Base-by-base conservation (phyloP, 768 basidiomycete species). In the Tremella fuciformis region DNA sequence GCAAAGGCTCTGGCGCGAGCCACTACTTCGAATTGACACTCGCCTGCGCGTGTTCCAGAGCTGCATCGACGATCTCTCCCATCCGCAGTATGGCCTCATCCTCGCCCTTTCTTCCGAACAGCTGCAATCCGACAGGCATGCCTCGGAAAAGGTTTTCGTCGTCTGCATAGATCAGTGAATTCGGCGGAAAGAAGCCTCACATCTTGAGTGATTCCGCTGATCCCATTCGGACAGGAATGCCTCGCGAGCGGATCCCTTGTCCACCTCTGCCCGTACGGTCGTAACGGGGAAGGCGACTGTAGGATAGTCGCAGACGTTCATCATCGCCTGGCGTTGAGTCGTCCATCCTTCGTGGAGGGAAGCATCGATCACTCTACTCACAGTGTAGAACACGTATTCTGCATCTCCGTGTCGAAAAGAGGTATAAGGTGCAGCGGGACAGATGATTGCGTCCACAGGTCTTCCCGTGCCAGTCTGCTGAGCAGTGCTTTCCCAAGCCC, bases 381-480 rank as follows among this genome's bases (percentile, higher is more conserved):
- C 16, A 4, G 51, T 53, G 37, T 40, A 53, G n/a, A 8, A 13
- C 8, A 13, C 24, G 34, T 29, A 53, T 19, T 29, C 18, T 2
- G 15, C 37, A 18, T 37, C 37, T 2, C 29, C 51, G 13, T 29
- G 40, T 6, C 37, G 53, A 8, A 21, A 25, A 42, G 53, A 34
- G 13, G 53, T 11, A 8, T 25, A 55, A 1, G 86, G 80, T 1
- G 85, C 84, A 1, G 78, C 80, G 18, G 89, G 86, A 1, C 80
- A 77, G 38, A 90, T 85, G 63, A 91, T 83, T 1, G 86, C 88
- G 69, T 90, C 89, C 7, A 89, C 82, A 3, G 87, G 85, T 2
- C 89, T 77, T 1, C 85, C 86, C 0, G 87, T 89, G 0, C 83
- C 83, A 0, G 87, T 89, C 15, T 65, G 48, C 0, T 54, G 60